phyloP scores from a whole-genome alignment of 176 grass and related monocot genomes.

The Elymus sibiricus region DNA sequence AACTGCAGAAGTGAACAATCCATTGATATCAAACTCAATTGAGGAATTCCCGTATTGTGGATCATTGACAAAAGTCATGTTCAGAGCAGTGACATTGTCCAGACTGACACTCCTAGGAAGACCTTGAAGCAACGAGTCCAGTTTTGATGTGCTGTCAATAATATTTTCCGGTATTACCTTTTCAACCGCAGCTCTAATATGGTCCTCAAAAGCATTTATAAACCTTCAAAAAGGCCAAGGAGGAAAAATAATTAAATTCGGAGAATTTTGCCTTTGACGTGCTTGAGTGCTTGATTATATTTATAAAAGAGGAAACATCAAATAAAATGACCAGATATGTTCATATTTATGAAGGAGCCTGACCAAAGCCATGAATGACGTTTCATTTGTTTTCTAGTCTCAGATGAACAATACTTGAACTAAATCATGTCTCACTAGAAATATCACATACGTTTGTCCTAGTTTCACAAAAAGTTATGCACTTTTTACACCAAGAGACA shows the following conservation, averaged over 20 bases:
- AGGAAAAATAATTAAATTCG: background rate
- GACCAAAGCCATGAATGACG: background rate
- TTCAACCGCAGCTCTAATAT: constrained; percentile 83
- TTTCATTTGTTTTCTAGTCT: background rate
- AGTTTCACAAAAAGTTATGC: background rate
- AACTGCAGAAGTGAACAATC: constrained; percentile 56
- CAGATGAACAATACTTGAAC: background rate
- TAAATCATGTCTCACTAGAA: background rate
- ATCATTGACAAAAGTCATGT: constrained; percentile 75
- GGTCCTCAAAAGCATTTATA: constrained; percentile 84
- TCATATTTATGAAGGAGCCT: background rate
- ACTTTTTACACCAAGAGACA: background rate
- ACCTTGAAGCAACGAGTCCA: constrained; percentile 69
- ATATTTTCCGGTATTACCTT: constrained; percentile 80
- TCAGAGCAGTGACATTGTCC: constrained; percentile 63
- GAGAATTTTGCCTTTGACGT: constrained; percentile 5
- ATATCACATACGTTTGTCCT: background rate
- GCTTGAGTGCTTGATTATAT: background rate
- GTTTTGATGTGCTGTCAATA: constrained; percentile 60
- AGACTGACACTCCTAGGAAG: constrained; percentile 68
- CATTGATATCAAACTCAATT: constrained; percentile 81
- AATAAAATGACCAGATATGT: background rate
- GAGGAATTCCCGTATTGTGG: constrained; percentile 66
- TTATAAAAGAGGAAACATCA: background rate
- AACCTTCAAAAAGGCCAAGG: constrained; percentile 57